Evolutionary conservation across 345 rosid genomes (phyloP).

Genomic region (Eutrema yunnanense): DNA sequence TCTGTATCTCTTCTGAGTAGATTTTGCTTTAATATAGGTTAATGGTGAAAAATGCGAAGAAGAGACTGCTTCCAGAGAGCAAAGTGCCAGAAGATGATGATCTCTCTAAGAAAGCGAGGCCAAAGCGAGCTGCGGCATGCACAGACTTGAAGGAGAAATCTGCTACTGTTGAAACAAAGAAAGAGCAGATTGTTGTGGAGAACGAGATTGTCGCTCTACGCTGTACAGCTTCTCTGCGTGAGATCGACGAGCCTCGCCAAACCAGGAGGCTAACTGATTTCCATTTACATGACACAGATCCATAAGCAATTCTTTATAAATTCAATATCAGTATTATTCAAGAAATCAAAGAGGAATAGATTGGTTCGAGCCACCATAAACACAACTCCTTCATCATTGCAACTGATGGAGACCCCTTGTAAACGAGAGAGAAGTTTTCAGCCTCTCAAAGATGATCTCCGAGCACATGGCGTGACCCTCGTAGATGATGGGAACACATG

Average conservation of each 20-base stretch:
- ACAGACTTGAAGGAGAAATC: slow-evolving; percentile 57
- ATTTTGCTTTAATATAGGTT: neutral
- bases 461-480: too few relatives aligned
- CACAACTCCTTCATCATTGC: too few relatives aligned
- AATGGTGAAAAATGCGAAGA: slow-evolving; percentile 14
- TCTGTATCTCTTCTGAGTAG: neutral
- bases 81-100: slow-evolving; percentile 13
- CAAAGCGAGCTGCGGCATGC: slow-evolving; percentile 78
- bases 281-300: slow-evolving; percentile 33
- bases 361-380: too few relatives aligned
- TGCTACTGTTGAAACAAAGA: slow-evolving; percentile 43
- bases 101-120: slow-evolving; percentile 35
- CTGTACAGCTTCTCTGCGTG: slow-evolving; percentile 25
- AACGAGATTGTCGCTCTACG: slow-evolving; percentile 48
- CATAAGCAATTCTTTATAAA: too few relatives aligned
- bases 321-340: too few relatives aligned
- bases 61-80: slow-evolving; percentile 29
- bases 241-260: slow-evolving; percentile 28
- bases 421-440: too few relatives aligned
- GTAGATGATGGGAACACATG: too few relatives aligned
- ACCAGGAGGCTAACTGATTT: slow-evolving; percentile 59
- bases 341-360: too few relatives aligned
- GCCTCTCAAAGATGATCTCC: too few relatives aligned
- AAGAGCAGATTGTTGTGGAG: slow-evolving; percentile 37
- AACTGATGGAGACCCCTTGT: too few relatives aligned